A percentile compares a stretch with the other conserved stretches of the same genome.
Conservation (phyloP, 73 alveolate genomes). For the Paramecium bursaria region DNA sequence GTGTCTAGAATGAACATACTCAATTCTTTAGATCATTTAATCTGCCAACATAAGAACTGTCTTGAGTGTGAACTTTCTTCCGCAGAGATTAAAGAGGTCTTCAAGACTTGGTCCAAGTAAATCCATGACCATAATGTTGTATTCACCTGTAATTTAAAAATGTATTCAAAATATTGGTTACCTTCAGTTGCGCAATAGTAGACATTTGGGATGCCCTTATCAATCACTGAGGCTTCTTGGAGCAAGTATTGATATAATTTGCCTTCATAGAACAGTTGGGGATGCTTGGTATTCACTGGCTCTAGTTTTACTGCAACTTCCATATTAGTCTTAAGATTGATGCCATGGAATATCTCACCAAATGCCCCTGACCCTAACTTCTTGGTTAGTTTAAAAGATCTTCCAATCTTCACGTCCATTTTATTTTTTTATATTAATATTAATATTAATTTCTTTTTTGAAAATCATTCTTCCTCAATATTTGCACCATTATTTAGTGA, state of each 20-base stretch:
- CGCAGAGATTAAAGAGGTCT: constrained; percentile 74
- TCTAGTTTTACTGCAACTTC: constrained; percentile 75
- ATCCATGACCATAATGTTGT: constrained; percentile 78
- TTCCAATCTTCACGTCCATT: constrained; percentile 70
- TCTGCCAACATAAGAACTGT: constrained; percentile 75
- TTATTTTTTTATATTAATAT: constrained; percentile 28
- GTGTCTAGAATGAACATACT: constrained; percentile 82
- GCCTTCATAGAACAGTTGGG: constrained; percentile 71
- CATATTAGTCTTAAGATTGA: constrained; percentile 68
- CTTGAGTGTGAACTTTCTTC: constrained; percentile 77
- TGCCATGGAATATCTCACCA: constrained; percentile 74
- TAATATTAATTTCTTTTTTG: neutral
- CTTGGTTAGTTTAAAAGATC: constrained; percentile 69
- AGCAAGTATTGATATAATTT: constrained; percentile 64
- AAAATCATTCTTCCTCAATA: constrained; percentile 31
- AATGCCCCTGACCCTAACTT: constrained; percentile 74
- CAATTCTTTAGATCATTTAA: constrained; percentile 79
- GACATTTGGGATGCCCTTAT: constrained; percentile 72
- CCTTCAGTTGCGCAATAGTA: constrained; percentile 65
- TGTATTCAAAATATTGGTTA: neutral
- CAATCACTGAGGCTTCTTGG: constrained; percentile 66
- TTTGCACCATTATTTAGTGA: too few relatives aligned
- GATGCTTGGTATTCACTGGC: constrained; percentile 74
- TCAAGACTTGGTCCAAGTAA: constrained; percentile 77
- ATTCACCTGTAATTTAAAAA: constrained; percentile 75